Base-by-base conservation (phyloP, 306 rosid species). In the Glycine latifolia region DNA sequence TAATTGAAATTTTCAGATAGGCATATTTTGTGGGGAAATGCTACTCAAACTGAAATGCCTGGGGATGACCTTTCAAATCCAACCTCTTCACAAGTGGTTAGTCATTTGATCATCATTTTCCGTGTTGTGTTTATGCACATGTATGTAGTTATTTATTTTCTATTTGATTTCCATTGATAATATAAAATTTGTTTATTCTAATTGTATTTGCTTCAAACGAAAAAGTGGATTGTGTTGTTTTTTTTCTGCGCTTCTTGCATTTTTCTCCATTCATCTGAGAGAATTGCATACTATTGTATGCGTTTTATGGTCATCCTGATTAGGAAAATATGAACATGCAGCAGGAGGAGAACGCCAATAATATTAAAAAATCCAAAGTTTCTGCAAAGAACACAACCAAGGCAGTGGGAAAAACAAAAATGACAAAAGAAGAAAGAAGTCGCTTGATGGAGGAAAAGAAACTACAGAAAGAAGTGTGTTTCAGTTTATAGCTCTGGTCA, bases 401-500 rank as follows among this genome's bases (percentile, higher is more conserved):
- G 85, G 79, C 76, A 62, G 73, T 3, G 37, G 87, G 89, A 81
- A 91, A 81, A 87, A 79, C 83, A 81, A 91, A 86, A 88, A 88
- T 85, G 87, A 73, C 93, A 10, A 87, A 90, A 85, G 99, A 95
- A 85, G 97, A 93, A 89, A 90, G 85, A 77, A 77, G 68, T 66
- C 92, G 69, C 52, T 37, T 89, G 78, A 93, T 87, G 94, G 99
- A 91, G 82, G 99, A 91, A 85, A 93, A 91, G 85, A 95, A 90
- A 76, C 76, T 73, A 31, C 87, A 83, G 85, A 91, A 89, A 87
- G 91, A 90, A 60, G 98, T 91, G 81, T 43, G 95, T 83, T 61
- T 79, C 9, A 71, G 44, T 76, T 73, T 69, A n/a, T 82, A 78
- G n/a, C 75, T 31, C 39, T 73, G 48, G 33, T 65, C n/a, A 11